phyloP scores from a whole-genome alignment of 2,329 filamentous ascomycete genomes.

The Reticulascus tulasneorum region DNA sequence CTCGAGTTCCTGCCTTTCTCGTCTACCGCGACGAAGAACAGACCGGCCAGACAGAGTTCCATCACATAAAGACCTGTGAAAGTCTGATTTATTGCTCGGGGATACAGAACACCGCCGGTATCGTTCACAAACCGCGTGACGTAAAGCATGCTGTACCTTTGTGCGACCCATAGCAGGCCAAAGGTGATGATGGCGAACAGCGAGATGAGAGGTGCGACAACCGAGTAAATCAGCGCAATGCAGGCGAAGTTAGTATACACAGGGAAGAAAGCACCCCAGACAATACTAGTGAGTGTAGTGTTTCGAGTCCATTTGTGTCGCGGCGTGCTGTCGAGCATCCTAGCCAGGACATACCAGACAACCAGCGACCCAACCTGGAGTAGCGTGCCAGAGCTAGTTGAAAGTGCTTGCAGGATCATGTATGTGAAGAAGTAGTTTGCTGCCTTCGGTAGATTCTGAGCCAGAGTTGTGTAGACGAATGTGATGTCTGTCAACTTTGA shows the following conservation, averaged over 20 bases:
- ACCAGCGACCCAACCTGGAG: slow-evolving; percentile 77
- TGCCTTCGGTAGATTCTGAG: slow-evolving; percentile 74
- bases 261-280: slow-evolving; percentile 92
- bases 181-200: slow-evolving; percentile 94
- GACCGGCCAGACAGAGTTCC: slow-evolving; percentile 82
- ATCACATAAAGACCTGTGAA: slow-evolving; percentile 95
- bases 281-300: slow-evolving; percentile 69
- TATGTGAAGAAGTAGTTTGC: slow-evolving; percentile 99
- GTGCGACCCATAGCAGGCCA: slow-evolving; percentile 84
- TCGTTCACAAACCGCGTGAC: slow-evolving; percentile 86
- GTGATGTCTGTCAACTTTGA: slow-evolving; percentile 48
- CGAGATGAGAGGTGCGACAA: slow-evolving; percentile 86
- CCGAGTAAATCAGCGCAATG: slow-evolving; percentile 83
- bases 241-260: slow-evolving; percentile 96
- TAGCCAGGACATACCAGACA: slow-evolving; percentile 77
- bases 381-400: slow-evolving; percentile 83
- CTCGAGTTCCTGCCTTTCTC: slow-evolving; percentile 48
- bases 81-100: slow-evolving; percentile 87
- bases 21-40: slow-evolving; percentile 80
- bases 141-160: slow-evolving; percentile 95
- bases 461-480: slow-evolving; percentile 68
- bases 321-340: slow-evolving; percentile 76
- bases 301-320: slow-evolving; percentile 82
- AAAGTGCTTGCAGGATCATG: slow-evolving; percentile 91
- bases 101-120: slow-evolving; percentile 89